Base-by-base conservation (phyloP, 257 asterid genomes). In the Solanum rostratum region DNA sequence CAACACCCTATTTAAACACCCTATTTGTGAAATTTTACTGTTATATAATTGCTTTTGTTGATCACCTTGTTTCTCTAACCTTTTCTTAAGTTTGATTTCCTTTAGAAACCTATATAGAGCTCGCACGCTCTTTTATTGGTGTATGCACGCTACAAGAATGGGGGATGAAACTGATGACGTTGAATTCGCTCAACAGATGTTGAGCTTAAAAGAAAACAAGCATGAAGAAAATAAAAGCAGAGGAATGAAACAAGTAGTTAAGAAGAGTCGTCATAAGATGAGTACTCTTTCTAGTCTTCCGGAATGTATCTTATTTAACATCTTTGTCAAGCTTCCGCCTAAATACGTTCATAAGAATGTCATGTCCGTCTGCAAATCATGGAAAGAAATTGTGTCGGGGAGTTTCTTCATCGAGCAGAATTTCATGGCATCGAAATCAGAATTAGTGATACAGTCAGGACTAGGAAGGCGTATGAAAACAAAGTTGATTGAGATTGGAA, bases 311-410 rank as follows among this genome's bases (percentile, higher is more conserved):
- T 10, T 59, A 53, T 30, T 69, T 54, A 49, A 60, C 46, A 87
- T 87, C 82, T 85, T 80, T 2, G 84, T 73, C 37, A 87, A 84
- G 79, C 29, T 87, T 50, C 84, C 85, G 14, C 54, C 87, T 2
- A 53, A 27, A 24, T 30, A 80, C 37, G 33, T 83, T 50, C 27
- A 66, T 24, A 73, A 49, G 73, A 60, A 69, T 52, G 79, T 19
- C 62, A 84, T n/a, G 74, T 66, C 27, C 12, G 85, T 84, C 11
- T 70, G 87, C 80, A 71, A 54, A 20, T 7, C 85, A 16, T 81
- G 85, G 89, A 57, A 79, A 46, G 62, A 81, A 4, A 59, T 71
- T 22, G n/a, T 84, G 19, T 84, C 62, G 1, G 14, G 13, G 20
- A 43, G 52, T 19, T 29, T 1, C 43, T 83, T 86, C 50, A 19